Evolutionary conservation across 495 filamentous ascomycete species (phyloP).

Genomic region (Penicillium herquei): DNA sequence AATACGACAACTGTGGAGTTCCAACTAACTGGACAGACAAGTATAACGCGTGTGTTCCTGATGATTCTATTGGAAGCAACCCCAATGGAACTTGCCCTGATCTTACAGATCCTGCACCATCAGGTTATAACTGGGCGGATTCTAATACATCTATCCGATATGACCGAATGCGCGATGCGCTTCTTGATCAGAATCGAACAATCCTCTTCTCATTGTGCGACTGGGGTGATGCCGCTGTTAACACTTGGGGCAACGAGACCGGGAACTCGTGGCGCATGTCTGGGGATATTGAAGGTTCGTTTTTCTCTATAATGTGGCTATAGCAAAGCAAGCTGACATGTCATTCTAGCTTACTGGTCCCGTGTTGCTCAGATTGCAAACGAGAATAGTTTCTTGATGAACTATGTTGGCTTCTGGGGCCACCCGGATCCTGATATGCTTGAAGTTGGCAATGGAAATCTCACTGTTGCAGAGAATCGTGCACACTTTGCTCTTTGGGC

Average conservation of each 20-base stretch:
- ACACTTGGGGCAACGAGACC: slow-evolving; percentile 49
- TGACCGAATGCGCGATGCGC: slow-evolving; percentile 58
- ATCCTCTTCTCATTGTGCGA: slow-evolving; percentile 68
- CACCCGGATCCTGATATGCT: slow-evolving; percentile 67
- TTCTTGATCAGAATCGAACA: slow-evolving; percentile 46
- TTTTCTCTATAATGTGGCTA: slow-evolving; percentile 1
- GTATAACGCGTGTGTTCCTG: slow-evolving; percentile 40
- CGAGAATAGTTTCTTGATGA: slow-evolving; percentile 46
- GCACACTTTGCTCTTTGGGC: slow-evolving; percentile 58
- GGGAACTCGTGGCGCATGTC: slow-evolving; percentile 57
- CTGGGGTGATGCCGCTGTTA: slow-evolving; percentile 57
- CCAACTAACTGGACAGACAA: slow-evolving; percentile 41
- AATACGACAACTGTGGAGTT: slow-evolving; percentile 71
- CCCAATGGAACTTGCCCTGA: slow-evolving; percentile 44
- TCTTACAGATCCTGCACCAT: slow-evolving; percentile 36
- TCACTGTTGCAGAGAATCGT: slow-evolving; percentile 49
- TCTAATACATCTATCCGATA: slow-evolving; percentile 55
- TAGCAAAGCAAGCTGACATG: slow-evolving; percentile 12
- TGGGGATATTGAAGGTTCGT: slow-evolving; percentile 49
- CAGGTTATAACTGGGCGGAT: slow-evolving; percentile 51
- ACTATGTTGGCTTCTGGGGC: slow-evolving; percentile 52
- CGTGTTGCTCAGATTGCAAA: slow-evolving; percentile 43
- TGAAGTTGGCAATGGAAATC: slow-evolving; percentile 61
- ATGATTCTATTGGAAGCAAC: slow-evolving; percentile 19
- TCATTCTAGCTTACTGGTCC: slow-evolving; percentile 34